Conservation (phyloP, 495 filamentous ascomycete genomes). For the Xeromyces bisporus region DNA sequence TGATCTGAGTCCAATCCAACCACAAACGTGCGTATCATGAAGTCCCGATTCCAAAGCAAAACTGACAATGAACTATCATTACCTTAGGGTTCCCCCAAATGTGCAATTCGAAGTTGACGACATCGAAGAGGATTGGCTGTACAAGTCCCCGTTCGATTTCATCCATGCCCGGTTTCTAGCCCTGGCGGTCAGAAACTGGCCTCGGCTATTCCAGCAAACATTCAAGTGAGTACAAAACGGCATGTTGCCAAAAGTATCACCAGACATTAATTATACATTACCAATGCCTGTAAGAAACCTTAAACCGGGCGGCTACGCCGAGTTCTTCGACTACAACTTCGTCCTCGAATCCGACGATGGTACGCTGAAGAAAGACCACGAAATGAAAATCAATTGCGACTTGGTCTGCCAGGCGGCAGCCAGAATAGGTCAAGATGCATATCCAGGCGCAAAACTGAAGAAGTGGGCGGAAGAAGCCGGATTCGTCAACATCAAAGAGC, state of each 20-base stretch:
- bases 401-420: constrained; percentile 2
- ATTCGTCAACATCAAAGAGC: constrained; percentile 7
- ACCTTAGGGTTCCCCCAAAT: constrained; percentile 10
- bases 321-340: constrained; percentile 22
- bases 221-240: constrained; percentile 7
- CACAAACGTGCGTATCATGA: neutral
- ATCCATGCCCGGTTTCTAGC: constrained; percentile 8
- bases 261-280: constrained; percentile 2
- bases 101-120: constrained; percentile 9
- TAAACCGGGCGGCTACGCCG: constrained; percentile 23
- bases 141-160: constrained; percentile 6
- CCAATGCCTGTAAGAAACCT: constrained; percentile 20
- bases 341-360: constrained; percentile 14
- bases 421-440: constrained; percentile 3
- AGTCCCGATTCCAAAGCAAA: no score
- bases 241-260: neutral
- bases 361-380: constrained; percentile 11
- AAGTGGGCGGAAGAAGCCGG: constrained; percentile 6
- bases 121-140: constrained; percentile 6
- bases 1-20: neutral
- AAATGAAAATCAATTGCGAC: constrained; percentile 18
- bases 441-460: constrained; percentile 1
- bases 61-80: neutral
- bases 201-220: constrained; percentile 7
- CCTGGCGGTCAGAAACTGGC: constrained; percentile 7